A percentile compares a stretch with the other conserved stretches of the same genome.
These are phyloP conservation scores for Cladosporium phlei DNA, from an alignment of 2,329 filamentous ascomycete species.

Conservation along the genomic window DNA sequence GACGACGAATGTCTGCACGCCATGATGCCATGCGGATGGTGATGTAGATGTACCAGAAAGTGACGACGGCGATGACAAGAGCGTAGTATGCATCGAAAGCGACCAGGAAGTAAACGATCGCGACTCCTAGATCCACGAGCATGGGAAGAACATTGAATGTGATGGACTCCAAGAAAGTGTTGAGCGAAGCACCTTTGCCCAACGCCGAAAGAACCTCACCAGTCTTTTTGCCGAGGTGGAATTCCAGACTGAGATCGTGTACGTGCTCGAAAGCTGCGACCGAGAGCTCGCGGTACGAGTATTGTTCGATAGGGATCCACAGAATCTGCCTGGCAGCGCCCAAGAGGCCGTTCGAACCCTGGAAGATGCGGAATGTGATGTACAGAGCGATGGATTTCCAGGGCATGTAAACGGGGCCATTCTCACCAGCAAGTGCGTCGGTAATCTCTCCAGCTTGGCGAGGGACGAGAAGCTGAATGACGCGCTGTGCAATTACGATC, in stretches of 20 bases:
- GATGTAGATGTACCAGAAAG: slow-evolving; percentile 93
- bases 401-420: slow-evolving; percentile 54
- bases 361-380: slow-evolving; percentile 72
- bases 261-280: slow-evolving; percentile 97
- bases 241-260: slow-evolving; percentile 89
- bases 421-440: slow-evolving; percentile 59
- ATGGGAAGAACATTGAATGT: slow-evolving; percentile 95
- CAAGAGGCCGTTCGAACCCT: slow-evolving; percentile 82
- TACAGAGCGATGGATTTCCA: slow-evolving; percentile 73
- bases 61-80: slow-evolving; percentile 81
- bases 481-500: slow-evolving; percentile 73
- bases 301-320: slow-evolving; percentile 96
- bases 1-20: slow-evolving; percentile 79
- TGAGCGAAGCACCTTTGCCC: slow-evolving; percentile 94
- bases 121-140: slow-evolving; percentile 82
- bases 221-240: slow-evolving; percentile 93
- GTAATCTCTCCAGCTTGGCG: slow-evolving; percentile 75
- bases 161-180: slow-evolving; percentile 91
- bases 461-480: slow-evolving; percentile 83
- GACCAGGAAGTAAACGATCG: slow-evolving; percentile 74
- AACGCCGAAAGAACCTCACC: slow-evolving; percentile 92
- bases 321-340: slow-evolving; percentile 76
- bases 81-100: slow-evolving; percentile 85
- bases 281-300: slow-evolving; percentile 90
- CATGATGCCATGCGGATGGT: slow-evolving; percentile 95